phyloP scores from a whole-genome alignment of 371 early-diverging fungal species.

The Apophysomyces sp. region DNA sequence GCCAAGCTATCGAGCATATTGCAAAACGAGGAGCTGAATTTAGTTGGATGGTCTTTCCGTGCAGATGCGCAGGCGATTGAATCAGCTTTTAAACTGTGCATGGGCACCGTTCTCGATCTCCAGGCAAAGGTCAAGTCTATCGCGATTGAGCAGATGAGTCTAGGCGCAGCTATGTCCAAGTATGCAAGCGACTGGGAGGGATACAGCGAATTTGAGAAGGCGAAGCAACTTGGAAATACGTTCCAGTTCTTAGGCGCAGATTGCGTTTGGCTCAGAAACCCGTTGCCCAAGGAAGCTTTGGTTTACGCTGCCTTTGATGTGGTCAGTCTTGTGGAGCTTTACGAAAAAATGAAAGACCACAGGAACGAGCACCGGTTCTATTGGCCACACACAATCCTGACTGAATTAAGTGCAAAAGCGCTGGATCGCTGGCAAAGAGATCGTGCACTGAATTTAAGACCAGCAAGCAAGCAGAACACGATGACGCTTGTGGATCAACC shows the following conservation, averaged over 20 bases:
- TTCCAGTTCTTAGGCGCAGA: conserved; percentile 31
- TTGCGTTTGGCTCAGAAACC: conserved; percentile 37
- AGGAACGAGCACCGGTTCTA: conserved; percentile 4
- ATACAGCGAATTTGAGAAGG: conserved; percentile 25
- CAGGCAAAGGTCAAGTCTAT: conserved; percentile 30
- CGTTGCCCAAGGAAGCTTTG: conserved; percentile 36
- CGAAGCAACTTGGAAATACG: conserved; percentile 23
- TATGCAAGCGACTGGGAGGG: conserved; percentile 35
- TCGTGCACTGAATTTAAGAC: neutral
- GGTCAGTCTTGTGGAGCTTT: conserved; percentile 30
- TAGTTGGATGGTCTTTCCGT: conserved; percentile 41
- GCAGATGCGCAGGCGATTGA: conserved; percentile 45
- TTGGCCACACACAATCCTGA: conserved; percentile 28
- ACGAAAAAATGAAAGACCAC: conserved; percentile 12
- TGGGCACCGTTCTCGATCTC: conserved; percentile 32
- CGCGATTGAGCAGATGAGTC: conserved; percentile 25
- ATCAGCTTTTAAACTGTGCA: conserved; percentile 14
- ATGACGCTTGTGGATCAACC: neutral
- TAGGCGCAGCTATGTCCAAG: conserved; percentile 24
- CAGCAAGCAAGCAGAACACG: neutral
- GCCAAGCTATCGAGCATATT: conserved; percentile 15
- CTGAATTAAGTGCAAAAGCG: conserved; percentile 9
- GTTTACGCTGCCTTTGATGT: conserved; percentile 50
- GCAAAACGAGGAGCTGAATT: conserved; percentile 1
- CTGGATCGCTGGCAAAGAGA: conserved; percentile 21